These are phyloP conservation scores for Exophiala sp. DNA, from an alignment of 2,329 filamentous ascomycete genomes.

Conservation along the genomic window DNA sequence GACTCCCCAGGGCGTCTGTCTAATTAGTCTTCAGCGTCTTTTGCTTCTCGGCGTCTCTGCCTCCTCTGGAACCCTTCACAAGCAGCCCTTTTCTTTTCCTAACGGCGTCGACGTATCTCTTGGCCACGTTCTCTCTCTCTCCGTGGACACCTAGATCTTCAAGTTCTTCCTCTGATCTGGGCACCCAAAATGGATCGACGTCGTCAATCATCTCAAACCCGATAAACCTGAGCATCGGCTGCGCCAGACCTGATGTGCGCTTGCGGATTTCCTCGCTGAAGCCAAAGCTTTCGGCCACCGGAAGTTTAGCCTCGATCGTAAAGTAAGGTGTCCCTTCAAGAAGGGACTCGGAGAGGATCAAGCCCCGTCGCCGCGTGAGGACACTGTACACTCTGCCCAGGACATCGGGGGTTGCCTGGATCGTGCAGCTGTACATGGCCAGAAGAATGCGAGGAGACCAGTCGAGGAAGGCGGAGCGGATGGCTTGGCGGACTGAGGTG, in stretches of 20 bases:
- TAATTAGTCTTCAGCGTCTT: conserved; percentile 58
- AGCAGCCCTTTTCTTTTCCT: conserved; percentile 80
- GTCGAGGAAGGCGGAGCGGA: conserved; percentile 81
- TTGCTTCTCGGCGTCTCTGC: conserved; percentile 89
- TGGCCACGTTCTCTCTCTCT: conserved; percentile 91
- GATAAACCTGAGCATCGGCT: conserved; percentile 86
- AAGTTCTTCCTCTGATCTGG: conserved; percentile 89
- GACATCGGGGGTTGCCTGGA: conserved; percentile 86
- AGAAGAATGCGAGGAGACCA: conserved; percentile 94
- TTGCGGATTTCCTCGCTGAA: conserved; percentile 97
- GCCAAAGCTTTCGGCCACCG: conserved; percentile 91
- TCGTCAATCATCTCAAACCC: conserved; percentile 82
- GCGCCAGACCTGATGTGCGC: conserved; percentile 80
- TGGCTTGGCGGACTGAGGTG: conserved; percentile 76
- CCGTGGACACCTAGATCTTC: conserved; percentile 93
- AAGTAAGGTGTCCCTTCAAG: conserved; percentile 96
- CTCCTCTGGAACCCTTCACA: conserved; percentile 66
- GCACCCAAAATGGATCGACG: conserved; percentile 96
- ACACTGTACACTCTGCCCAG: conserved; percentile 93
- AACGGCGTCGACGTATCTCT: conserved; percentile 89
- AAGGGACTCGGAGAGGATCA: conserved; percentile 82
- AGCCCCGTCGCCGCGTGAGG: conserved; percentile 87
- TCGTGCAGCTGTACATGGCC: conserved; percentile 97
- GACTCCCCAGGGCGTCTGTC: no score
- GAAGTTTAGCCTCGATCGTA: conserved; percentile 80